Conservation (phyloP, 305 asterid genomes). For the Coffea humblotiana region DNA sequence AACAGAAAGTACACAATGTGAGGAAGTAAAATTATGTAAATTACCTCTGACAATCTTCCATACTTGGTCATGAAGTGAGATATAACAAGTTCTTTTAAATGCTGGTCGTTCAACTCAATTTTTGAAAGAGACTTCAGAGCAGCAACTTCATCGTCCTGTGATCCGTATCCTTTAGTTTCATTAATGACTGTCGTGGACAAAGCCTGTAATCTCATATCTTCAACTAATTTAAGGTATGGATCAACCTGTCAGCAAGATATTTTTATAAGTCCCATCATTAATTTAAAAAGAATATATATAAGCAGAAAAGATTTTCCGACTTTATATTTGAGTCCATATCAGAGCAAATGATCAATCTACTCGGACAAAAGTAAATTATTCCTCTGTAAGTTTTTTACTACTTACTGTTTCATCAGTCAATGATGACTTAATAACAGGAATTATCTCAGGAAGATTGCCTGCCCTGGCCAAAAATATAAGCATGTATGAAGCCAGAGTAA, state of each 20-base stretch:
- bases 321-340: neutral
- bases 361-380: neutral
- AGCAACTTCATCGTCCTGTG: slow-evolving; percentile 45
- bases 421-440: slow-evolving; percentile 41
- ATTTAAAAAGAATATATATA: neutral
- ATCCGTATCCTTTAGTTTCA: slow-evolving; percentile 37
- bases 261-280: slow-evolving; percentile 1
- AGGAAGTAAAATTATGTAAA: slow-evolving; percentile 4
- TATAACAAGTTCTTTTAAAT: slow-evolving; percentile 37
- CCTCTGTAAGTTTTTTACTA: slow-evolving; percentile 10
- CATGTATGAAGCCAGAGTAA: slow-evolving; percentile 53
- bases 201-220: slow-evolving; percentile 39
- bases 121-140: slow-evolving; percentile 40
- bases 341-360: slow-evolving; percentile 15
- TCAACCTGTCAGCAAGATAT: slow-evolving; percentile 34
- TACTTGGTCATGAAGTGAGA: slow-evolving; percentile 38
- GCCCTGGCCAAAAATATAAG: slow-evolving; percentile 47
- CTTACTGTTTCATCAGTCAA: slow-evolving; percentile 45
- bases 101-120: slow-evolving; percentile 33
- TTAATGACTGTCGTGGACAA: slow-evolving; percentile 18
- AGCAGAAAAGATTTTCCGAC: neutral
- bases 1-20: slow-evolving; percentile 5
- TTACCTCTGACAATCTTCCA: slow-evolving; percentile 42
- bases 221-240: slow-evolving; percentile 45
- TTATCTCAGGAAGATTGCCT: slow-evolving; percentile 40